phyloP scores from a whole-genome alignment of 345 rosid genomes.

The Citrus unshiu region DNA sequence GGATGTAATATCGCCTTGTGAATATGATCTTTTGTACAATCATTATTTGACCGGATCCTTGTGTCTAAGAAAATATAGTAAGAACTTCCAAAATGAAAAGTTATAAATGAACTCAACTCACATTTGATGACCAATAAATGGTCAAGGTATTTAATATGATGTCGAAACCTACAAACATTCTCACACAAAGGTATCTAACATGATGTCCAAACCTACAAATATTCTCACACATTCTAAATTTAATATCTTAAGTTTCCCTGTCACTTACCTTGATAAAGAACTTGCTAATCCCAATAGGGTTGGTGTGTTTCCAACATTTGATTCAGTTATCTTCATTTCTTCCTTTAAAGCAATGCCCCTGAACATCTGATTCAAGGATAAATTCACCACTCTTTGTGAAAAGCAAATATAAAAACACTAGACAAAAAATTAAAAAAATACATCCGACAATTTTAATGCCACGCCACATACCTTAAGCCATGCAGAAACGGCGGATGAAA shows the following conservation, averaged over 20 bases:
- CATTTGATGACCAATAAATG: not conserved
- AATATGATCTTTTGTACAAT: not conserved
- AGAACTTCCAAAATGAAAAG: not conserved
- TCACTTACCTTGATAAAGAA: slow-evolving; percentile 68
- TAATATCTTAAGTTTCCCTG: not conserved
- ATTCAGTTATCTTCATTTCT: slow-evolving; percentile 55
- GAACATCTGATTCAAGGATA: slow-evolving; percentile 49
- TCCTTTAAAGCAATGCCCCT: slow-evolving; percentile 80
- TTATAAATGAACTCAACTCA: not conserved
- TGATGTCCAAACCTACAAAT: not conserved
- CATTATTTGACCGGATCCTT: not conserved
- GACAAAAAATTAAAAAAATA: not conserved
- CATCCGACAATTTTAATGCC: not conserved
- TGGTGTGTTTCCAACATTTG: slow-evolving; percentile 40
- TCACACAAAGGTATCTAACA: not conserved
- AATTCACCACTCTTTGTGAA: slow-evolving; percentile 14
- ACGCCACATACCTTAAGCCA: slow-evolving; percentile 61
- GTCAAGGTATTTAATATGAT: not conserved
- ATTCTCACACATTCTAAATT: not conserved
- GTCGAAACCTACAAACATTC: not conserved
- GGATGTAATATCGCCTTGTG: not conserved
- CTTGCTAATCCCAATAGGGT: slow-evolving; percentile 81
- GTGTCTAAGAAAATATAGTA: not conserved
- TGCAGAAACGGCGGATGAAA: slow-evolving; percentile 56
- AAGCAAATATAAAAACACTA: not conserved